Conservation (phyloP, 2,329 filamentous ascomycete genomes). For the Aspergillus phoenicis region DNA sequence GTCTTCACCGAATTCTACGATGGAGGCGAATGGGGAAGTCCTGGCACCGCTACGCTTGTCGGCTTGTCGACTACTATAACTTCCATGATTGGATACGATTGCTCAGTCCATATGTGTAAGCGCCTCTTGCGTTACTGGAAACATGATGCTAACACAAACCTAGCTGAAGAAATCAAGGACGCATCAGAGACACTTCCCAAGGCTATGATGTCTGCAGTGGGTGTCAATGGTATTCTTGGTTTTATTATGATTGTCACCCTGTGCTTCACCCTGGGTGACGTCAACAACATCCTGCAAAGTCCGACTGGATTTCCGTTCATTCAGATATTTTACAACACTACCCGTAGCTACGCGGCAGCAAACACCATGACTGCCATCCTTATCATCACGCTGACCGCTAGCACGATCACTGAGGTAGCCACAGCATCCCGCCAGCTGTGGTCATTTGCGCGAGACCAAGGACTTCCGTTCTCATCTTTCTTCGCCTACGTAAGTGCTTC, state of each 20-base stretch:
- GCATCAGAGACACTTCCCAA: constrained; percentile 55
- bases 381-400: constrained; percentile 52
- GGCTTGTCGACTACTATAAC: constrained; percentile 45
- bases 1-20: constrained; percentile 48
- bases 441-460: constrained; percentile 54
- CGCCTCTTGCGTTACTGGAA: background rate
- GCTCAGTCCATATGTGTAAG: constrained; percentile 50
- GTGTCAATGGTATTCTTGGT: constrained; percentile 56
- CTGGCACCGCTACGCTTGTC: constrained; percentile 44
- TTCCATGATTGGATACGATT: constrained; percentile 47
- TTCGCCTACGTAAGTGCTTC: constrained; percentile 39
- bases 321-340: constrained; percentile 58
- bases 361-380: constrained; percentile 55
- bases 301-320: constrained; percentile 61
- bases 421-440: constrained; percentile 61
- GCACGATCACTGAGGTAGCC: constrained; percentile 57
- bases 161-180: constrained; percentile 48
- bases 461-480: constrained; percentile 43
- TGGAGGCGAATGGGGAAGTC: constrained; percentile 43
- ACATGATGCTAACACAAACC: constrained; percentile 11
- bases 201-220: constrained; percentile 53
- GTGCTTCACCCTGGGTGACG: constrained; percentile 57
- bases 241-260: constrained; percentile 61
- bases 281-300: constrained; percentile 48
- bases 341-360: constrained; percentile 51